These are phyloP conservation scores for Pythium phragmiticola DNA, from an alignment of 352 stramenopile genomes.

Conservation along the genomic window DNA sequence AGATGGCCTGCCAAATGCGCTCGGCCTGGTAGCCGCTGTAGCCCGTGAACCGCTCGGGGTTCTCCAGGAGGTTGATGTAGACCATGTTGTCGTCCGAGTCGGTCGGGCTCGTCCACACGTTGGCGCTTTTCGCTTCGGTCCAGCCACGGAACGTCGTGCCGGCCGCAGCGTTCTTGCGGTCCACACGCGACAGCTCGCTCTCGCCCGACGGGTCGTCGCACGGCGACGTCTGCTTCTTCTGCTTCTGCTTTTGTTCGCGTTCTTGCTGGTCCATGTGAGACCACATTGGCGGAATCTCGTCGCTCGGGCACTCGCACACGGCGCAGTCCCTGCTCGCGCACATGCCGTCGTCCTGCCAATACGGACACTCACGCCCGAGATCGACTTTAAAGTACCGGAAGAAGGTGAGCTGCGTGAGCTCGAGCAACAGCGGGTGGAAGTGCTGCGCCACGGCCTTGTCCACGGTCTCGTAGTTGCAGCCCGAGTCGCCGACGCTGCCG, in stretches of 20 bases:
- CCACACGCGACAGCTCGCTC: conserved; percentile 69
- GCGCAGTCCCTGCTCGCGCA: conserved; percentile 89
- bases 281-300: conserved; percentile 86
- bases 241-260: conserved; percentile 29
- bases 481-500: conserved; percentile 80
- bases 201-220: conserved; percentile 63
- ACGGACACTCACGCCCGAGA: conserved; percentile 86
- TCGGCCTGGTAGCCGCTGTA: conserved; percentile 92
- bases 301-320: conserved; percentile 84
- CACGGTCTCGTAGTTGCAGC: conserved; percentile 84
- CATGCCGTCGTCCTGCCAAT: conserved; percentile 91
- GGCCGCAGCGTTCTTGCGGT: conserved; percentile 69
- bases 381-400: conserved; percentile 95
- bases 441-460: conserved; percentile 78
- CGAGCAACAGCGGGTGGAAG: conserved; percentile 78
- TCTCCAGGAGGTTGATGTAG: conserved; percentile 96
- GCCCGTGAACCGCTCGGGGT: conserved; percentile 98
- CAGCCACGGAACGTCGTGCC: conserved; percentile 60
- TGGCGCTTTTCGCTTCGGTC: conserved; percentile 53
- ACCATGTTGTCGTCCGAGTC: conserved; percentile 65
- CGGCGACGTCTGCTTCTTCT: background rate
- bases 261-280: conserved; percentile 59
- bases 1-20: conserved; percentile 97
- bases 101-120: conserved; percentile 62
- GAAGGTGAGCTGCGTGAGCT: conserved; percentile 82